phyloP scores from a whole-genome alignment of 1,284 basidiomycete genomes.

The Schizopora paradoxa region DNA sequence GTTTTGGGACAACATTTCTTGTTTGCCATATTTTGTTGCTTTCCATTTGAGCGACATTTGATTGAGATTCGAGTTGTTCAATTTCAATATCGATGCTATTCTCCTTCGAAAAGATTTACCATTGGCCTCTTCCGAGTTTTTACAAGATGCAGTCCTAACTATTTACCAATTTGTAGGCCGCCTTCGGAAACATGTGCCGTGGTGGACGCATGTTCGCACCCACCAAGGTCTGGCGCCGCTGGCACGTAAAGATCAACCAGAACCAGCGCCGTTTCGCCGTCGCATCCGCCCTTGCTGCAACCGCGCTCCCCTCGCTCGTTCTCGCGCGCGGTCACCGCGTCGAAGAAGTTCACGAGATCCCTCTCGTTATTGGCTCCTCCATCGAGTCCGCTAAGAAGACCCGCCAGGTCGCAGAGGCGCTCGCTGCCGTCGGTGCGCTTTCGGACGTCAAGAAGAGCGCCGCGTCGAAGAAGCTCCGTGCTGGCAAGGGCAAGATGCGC shows the following conservation, averaged over 20 bases:
- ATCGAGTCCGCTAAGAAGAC: constrained; percentile 93
- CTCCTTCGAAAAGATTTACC: no score
- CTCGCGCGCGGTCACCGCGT: constrained; percentile 99
- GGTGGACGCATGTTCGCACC: constrained; percentile 99
- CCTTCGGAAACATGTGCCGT: constrained; percentile 99
- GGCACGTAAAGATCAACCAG: constrained; percentile 99
- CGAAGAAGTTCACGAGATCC: constrained; percentile 96
- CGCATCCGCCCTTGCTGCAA: constrained; percentile 96
- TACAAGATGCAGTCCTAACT: no score
- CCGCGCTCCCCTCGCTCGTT: constrained; percentile 96
- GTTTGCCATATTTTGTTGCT: not conserved
- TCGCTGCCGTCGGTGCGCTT: constrained; percentile 91
- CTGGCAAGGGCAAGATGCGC: constrained; percentile 97
- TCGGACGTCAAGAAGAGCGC: constrained; percentile 94
- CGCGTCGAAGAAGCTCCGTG: constrained; percentile 95
- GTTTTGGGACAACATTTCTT: not conserved
- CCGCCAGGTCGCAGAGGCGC: constrained; percentile 93
- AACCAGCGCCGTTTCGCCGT: constrained; percentile 98
- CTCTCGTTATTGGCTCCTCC: constrained; percentile 81
- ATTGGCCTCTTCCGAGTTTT: no score
- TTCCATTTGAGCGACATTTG: no score
- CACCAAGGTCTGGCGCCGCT: constrained; percentile 99
- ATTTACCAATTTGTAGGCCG: constrained; percentile 56
- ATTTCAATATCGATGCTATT: no score
- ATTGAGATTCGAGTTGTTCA: no score